Conservation (phyloP, 768 basidiomycete species). For the Xerocomellus intermedius region DNA sequence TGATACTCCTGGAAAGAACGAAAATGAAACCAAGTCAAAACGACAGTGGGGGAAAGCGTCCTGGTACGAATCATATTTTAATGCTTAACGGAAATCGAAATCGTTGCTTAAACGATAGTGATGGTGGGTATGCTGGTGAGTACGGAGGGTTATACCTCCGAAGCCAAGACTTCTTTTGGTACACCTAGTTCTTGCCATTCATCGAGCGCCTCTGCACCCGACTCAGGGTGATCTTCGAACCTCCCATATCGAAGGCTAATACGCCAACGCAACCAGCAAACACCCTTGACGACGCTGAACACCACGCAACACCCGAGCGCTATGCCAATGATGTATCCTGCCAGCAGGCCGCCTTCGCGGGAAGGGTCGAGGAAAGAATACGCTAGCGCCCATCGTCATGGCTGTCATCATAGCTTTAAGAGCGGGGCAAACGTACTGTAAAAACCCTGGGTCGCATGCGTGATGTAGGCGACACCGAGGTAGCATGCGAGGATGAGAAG, state of each 20-base stretch:
- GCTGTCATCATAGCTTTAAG: too few relatives aligned
- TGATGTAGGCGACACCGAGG: constrained; percentile 68
- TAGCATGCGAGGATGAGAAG: constrained; percentile 54
- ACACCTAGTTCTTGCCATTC: constrained; percentile 47
- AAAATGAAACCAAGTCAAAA: neutral
- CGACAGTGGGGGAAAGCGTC: too few relatives aligned
- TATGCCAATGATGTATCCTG: constrained; percentile 64
- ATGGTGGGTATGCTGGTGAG: neutral
- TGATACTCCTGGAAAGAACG: too few relatives aligned
- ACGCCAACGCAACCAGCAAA: constrained; percentile 39
- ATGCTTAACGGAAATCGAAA: neutral
- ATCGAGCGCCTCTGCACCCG: constrained; percentile 31
- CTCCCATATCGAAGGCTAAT: constrained; percentile 21
- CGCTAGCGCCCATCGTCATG: constrained; percentile 37
- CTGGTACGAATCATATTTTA: neutral
- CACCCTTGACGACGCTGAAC: constrained; percentile 47
- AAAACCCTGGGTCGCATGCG: constrained; percentile 55
- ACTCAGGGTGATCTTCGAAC: constrained; percentile 1
- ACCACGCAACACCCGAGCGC: constrained; percentile 48
- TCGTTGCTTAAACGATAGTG: neutral
- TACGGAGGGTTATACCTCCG: constrained; percentile 8
- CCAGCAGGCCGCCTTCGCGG: constrained; percentile 42
- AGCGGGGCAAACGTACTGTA: constrained; percentile 49
- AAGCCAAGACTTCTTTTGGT: constrained; percentile 11
- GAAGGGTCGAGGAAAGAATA: constrained; percentile 65